phyloP scores from a whole-genome alignment of 345 rosid genomes.

The Microcos paniculata region DNA sequence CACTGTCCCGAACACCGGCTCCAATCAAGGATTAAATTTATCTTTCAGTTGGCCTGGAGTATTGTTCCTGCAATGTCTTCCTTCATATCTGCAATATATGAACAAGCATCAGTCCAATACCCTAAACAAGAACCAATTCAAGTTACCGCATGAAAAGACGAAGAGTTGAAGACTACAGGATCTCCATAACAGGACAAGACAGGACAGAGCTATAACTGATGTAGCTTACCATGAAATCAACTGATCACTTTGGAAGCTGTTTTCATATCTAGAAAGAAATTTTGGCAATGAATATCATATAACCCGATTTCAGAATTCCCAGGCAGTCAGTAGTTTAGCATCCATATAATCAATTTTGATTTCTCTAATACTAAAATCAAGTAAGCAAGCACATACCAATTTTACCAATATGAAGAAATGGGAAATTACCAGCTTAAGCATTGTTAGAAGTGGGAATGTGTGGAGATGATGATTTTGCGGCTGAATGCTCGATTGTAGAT shows the following conservation, averaged over 20 bases:
- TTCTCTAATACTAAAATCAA: neutral
- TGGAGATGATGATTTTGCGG: conserved; percentile 33
- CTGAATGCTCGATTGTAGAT: conserved; percentile 19
- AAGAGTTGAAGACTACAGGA: neutral
- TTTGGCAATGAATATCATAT: neutral
- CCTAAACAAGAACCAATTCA: neutral
- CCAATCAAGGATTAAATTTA: neutral
- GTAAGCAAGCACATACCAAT: neutral
- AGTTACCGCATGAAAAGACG: neutral
- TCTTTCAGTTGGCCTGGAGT: conserved; percentile 59
- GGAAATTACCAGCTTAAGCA: conserved; percentile 40
- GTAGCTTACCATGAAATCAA: neutral
- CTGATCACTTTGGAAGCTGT: neutral
- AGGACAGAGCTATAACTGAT: neutral
- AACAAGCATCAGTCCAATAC: neutral
- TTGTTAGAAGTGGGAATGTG: conserved; percentile 29
- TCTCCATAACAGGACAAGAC: neutral
- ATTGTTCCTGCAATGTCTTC: conserved; percentile 57
- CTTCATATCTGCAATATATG: conserved; percentile 38
- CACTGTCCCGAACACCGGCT: neutral
- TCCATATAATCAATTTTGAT: neutral
- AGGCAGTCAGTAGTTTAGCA: neutral
- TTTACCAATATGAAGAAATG: neutral
- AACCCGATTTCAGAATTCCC: neutral
- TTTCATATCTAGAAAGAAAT: neutral